Conservation (phyloP, 371 early-diverging fungal genomes). For the Mycotypha africana region DNA sequence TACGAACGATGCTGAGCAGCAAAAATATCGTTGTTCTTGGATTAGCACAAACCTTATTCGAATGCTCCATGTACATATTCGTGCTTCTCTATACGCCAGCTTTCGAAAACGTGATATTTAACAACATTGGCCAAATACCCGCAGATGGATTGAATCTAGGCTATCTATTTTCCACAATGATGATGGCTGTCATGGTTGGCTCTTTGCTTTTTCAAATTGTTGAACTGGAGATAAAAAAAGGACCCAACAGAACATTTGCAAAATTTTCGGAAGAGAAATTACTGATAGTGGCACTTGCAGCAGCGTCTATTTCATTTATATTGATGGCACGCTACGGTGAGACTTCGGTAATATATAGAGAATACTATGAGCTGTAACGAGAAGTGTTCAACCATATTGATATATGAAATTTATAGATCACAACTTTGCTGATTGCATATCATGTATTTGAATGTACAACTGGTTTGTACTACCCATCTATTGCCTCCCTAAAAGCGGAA, state of each 20-base stretch:
- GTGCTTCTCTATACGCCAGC: constrained; percentile 75
- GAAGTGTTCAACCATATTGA: background rate
- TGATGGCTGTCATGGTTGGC: constrained; percentile 73
- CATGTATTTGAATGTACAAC: constrained; percentile 65
- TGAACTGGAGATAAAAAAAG: constrained; percentile 10
- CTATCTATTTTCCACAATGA: constrained; percentile 67
- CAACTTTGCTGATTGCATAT: constrained; percentile 19
- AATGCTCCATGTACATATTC: constrained; percentile 79
- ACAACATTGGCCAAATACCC: constrained; percentile 1
- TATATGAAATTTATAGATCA: constrained; percentile 1
- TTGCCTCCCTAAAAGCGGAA: constrained; percentile 62
- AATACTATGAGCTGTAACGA: no score
- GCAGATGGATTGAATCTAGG: constrained; percentile 37
- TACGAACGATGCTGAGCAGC: constrained; percentile 9
- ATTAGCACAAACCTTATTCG: constrained; percentile 69
- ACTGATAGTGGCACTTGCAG: constrained; percentile 20
- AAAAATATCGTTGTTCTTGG: constrained; percentile 59
- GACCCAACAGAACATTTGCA: no score
- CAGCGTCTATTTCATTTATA: constrained; percentile 33
- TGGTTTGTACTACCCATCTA: constrained; percentile 74
- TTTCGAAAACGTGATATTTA: constrained; percentile 38
- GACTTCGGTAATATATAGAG: constrained; percentile 25
- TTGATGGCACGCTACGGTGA: constrained; percentile 26
- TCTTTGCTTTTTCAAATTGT: constrained; percentile 59
- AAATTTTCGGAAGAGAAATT: constrained; percentile 21